These are phyloP conservation scores for Phytophthora sansomeana DNA, from an alignment of 352 stramenopile genomes.

Conservation along the genomic window DNA sequence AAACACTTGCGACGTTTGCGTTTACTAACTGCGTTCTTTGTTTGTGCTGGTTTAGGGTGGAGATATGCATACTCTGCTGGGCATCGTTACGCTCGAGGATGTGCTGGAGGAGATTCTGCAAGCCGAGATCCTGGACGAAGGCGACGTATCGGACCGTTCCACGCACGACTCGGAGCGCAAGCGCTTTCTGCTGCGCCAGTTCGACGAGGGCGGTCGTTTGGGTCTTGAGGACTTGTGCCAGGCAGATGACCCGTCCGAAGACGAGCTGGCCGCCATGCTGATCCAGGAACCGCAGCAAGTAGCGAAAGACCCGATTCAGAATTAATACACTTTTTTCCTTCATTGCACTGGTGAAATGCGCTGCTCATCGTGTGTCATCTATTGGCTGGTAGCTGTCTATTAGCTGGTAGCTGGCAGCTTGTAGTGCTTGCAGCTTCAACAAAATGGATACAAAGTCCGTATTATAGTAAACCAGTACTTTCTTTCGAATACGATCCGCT, in stretches of 20 bases:
- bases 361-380: too few species aligned
- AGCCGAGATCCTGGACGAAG: slow-evolving; percentile 97
- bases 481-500: too few species aligned
- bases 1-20: not conserved
- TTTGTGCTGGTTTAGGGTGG: slow-evolving; percentile 53
- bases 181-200: slow-evolving; percentile 54
- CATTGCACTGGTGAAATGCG: not conserved
- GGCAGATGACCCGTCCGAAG: slow-evolving; percentile 48
- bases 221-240: slow-evolving; percentile 51
- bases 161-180: slow-evolving; percentile 55
- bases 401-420: too few species aligned
- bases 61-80: slow-evolving; percentile 93
- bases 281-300: slow-evolving; percentile 11
- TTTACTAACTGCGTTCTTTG: slow-evolving; percentile 1
- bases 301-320: not conserved
- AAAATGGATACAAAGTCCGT: not conserved
- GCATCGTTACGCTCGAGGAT: slow-evolving; percentile 99
- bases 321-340: not conserved
- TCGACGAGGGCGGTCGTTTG: slow-evolving; percentile 56
- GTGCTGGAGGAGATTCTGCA: slow-evolving; percentile 98
- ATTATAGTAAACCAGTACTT: not conserved
- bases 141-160: slow-evolving; percentile 67
- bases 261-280: slow-evolving; percentile 33
- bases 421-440: not conserved
- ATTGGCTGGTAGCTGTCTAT: too few species aligned